Conservation (phyloP, 2,329 filamentous ascomycete species). For the Sarocladium oryzae region DNA sequence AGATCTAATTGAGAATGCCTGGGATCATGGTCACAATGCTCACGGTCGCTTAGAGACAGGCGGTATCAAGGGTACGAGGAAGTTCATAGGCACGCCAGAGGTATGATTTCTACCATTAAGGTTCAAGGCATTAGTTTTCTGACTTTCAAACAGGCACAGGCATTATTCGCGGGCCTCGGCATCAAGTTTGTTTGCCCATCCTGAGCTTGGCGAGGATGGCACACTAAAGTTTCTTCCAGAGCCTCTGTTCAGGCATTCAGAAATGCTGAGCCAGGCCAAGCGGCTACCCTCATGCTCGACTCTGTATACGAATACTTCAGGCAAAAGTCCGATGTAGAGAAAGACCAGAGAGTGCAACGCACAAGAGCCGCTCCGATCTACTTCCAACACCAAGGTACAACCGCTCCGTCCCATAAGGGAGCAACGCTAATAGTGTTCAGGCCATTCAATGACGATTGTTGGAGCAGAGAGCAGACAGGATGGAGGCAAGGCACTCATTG, state of each 20-base stretch:
- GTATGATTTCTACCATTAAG: conserved; percentile 34
- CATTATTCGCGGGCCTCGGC: conserved; percentile 63
- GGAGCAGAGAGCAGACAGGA: conserved; percentile 67
- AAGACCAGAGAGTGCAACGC: conserved; percentile 54
- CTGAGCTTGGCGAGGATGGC: neutral
- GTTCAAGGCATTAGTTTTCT: neutral
- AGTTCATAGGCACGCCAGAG: conserved; percentile 93
- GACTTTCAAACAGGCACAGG: conserved; percentile 56
- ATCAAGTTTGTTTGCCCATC: conserved; percentile 44
- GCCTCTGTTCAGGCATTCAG: conserved; percentile 59
- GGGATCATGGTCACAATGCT: conserved; percentile 77
- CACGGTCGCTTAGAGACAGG: conserved; percentile 75
- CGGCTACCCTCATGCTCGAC: conserved; percentile 51
- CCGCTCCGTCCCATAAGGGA: neutral
- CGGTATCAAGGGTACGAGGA: conserved; percentile 79
- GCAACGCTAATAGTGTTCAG: conserved; percentile 27
- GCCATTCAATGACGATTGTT: conserved; percentile 86
- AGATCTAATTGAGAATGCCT: conserved; percentile 78
- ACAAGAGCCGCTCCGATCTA: conserved; percentile 81
- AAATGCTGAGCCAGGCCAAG: conserved; percentile 35
- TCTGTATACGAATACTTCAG: conserved; percentile 71
- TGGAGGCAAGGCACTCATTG: conserved; percentile 63
- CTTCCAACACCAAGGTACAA: conserved; percentile 69
- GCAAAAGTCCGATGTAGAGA: conserved; percentile 31
- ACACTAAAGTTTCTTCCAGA: conserved; percentile 22